A percentile compares a stretch with the other conserved stretches of the same genome.
Evolutionary conservation across 352 stramenopile species (phyloP).

Genomic region (Phytophthora hybrid): DNA sequence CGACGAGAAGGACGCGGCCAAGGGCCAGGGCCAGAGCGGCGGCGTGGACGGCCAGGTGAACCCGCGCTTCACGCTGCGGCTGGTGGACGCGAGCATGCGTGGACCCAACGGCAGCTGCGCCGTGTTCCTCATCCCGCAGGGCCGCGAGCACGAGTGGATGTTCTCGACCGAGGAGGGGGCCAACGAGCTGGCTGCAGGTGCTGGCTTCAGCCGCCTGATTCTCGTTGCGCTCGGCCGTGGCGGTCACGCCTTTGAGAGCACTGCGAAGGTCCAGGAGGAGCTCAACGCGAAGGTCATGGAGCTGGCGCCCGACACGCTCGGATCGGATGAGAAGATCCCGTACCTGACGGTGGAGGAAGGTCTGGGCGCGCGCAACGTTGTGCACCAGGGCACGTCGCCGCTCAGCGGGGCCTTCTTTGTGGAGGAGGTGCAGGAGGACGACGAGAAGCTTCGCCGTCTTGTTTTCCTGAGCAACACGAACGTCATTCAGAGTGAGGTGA

Average conservation of each 20-base stretch:
- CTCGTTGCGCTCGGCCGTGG: slow-evolving; percentile 66
- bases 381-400: slow-evolving; percentile 57
- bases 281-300: slow-evolving; percentile 74
- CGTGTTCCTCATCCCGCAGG: slow-evolving; percentile 84
- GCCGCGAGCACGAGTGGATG: slow-evolving; percentile 84
- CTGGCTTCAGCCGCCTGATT: slow-evolving; percentile 80
- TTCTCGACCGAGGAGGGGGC: slow-evolving; percentile 79
- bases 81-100: slow-evolving; percentile 61
- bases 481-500: slow-evolving; percentile 82
- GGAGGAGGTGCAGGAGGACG: slow-evolving; percentile 69
- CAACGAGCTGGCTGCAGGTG: slow-evolving; percentile 61
- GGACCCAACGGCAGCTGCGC: slow-evolving; percentile 65
- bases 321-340: slow-evolving; percentile 60
- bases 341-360: slow-evolving; percentile 80
- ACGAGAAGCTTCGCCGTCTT: slow-evolving; percentile 61
- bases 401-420: slow-evolving; percentile 76
- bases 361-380: slow-evolving; percentile 64
- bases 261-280: slow-evolving; percentile 75
- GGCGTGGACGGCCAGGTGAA: slow-evolving; percentile 38
- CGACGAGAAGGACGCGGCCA: slow-evolving; percentile 35
- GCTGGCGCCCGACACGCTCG: slow-evolving; percentile 60
- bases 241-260: slow-evolving; percentile 69
- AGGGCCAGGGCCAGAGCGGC: slow-evolving; percentile 7
- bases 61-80: slow-evolving; percentile 64
- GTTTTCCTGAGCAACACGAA: slow-evolving; percentile 80